A percentile compares a stretch with the other conserved stretches of the same genome.
Evolutionary conservation across 2,329 filamentous ascomycete species (phyloP).

Genomic region (Drechslera avenae): DNA sequence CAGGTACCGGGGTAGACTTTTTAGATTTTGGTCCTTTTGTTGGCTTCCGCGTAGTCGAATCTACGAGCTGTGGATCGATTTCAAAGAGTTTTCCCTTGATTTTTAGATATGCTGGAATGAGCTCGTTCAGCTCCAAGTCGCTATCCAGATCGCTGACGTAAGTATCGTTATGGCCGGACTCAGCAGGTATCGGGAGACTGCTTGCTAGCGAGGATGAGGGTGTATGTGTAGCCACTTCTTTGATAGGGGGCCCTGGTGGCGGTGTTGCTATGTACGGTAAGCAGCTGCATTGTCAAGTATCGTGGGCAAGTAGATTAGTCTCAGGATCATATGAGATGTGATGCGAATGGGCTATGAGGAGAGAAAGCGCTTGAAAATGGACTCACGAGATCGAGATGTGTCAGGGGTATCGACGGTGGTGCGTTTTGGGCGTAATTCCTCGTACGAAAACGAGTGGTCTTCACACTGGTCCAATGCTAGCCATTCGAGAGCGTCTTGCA

Average conservation of each 20-base stretch:
- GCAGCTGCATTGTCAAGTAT: neutral
- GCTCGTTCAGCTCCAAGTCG: slow-evolving; percentile 56
- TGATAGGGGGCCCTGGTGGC: slow-evolving; percentile 2
- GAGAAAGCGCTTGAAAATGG: neutral
- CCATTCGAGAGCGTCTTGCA: slow-evolving; percentile 90
- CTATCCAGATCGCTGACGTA: slow-evolving; percentile 57
- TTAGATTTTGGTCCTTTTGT: slow-evolving; percentile 29
- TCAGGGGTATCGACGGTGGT: slow-evolving; percentile 22
- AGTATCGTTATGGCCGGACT: slow-evolving; percentile 38
- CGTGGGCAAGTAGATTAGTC: neutral
- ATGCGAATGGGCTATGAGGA: too few relatives aligned
- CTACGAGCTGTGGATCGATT: slow-evolving; percentile 63
- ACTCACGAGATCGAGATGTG: slow-evolving; percentile 38
- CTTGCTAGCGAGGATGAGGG: neutral
- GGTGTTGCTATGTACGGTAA: slow-evolving; percentile 13
- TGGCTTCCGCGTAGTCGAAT: slow-evolving; percentile 46
- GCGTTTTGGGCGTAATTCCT: slow-evolving; percentile 43
- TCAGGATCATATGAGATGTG: neutral
- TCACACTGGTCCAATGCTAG: slow-evolving; percentile 75
- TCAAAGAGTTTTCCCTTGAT: slow-evolving; percentile 64
- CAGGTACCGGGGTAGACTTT: slow-evolving; percentile 22
- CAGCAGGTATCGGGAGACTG: slow-evolving; percentile 7
- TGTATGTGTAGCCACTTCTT: neutral
- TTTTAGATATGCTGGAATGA: slow-evolving; percentile 75
- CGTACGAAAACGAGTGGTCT: slow-evolving; percentile 75